phyloP scores from a whole-genome alignment of 352 stramenopile species.

The Phytophthora chlamydospora region DNA sequence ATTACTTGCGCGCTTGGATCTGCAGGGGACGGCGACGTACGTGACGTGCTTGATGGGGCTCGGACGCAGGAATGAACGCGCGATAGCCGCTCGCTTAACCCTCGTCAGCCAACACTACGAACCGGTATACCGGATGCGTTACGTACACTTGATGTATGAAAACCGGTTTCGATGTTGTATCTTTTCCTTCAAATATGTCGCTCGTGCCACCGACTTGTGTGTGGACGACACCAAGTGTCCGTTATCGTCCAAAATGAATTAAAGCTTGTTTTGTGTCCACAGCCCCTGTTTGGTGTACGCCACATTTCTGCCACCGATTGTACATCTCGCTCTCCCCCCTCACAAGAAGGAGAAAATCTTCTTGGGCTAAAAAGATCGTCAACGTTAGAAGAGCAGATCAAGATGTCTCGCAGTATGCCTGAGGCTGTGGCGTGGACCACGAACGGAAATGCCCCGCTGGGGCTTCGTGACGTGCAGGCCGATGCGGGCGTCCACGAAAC shows the following conservation, averaged over 20 bases:
- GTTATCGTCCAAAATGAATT: too few species aligned
- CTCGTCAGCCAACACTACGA: slow-evolving; percentile 1
- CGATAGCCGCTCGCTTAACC: slow-evolving; percentile 1
- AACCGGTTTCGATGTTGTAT: slow-evolving; percentile 4
- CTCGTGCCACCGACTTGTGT: too few species aligned
- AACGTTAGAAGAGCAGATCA: not conserved
- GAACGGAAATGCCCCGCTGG: slow-evolving; percentile 55
- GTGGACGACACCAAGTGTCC: too few species aligned
- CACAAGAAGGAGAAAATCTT: slow-evolving; percentile 10
- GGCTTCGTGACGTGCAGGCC: slow-evolving; percentile 36
- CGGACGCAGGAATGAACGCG: slow-evolving; percentile 15
- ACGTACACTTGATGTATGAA: slow-evolving; percentile 1
- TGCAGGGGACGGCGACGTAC: not conserved
- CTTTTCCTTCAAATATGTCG: too few species aligned
- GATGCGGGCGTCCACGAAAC: slow-evolving; percentile 43
- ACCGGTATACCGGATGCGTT: not conserved
- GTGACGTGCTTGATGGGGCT: slow-evolving; percentile 1
- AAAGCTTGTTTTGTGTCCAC: too few species aligned
- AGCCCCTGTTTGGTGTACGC: not conserved
- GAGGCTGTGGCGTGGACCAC: slow-evolving; percentile 71
- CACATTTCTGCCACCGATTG: not conserved
- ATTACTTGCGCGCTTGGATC: not conserved
- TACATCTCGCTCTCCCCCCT: not conserved
- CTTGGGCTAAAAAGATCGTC: slow-evolving; percentile 22
- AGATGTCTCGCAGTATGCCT: slow-evolving; percentile 46